Base-by-base conservation (phyloP, 106 monocot species). In the Apostasia ramifera region DNA sequence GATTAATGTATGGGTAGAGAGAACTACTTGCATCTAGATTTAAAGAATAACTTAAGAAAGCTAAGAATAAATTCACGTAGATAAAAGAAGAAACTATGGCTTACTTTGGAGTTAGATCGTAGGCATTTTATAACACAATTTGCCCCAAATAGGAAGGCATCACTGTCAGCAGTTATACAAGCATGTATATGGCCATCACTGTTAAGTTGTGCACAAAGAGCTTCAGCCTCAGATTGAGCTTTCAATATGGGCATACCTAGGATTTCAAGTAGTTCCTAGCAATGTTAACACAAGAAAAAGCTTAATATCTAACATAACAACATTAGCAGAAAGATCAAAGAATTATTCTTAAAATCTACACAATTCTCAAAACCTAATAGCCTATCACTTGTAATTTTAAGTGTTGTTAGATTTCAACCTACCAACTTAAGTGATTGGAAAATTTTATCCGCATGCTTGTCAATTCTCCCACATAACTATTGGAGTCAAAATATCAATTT, bases 111-210 rank as follows among this genome's bases (percentile, higher is more conserved):
- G 58, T 95, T 95, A 42, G 88, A 84, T 40, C 71, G 60, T 49
- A 91, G 68, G 64, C 79, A 66, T 70, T 98, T 98, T 81, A 98
- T 82, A 48, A 98, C 85, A 76, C 89, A 90, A 60, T 70, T 98
- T 58, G 93, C 92, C 66, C 97, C 97, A 81, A 80, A 93, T 9
- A 98, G 92, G 59, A 98, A 90, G 47, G 97, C 85, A 85, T 98
- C 98, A 73, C 93, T 93, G 49, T 98, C 98, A 10, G 98, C 80
- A 26, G 98, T 98, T 55, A 98, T 90, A 47, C 98, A 98, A 76
- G 92, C 92, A 90, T 98, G 90, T 55, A 98, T 92, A 76, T 78
- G 78, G 40, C 98, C 90, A 65, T 90, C 90, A 53, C 42, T 69
- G 60, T 93, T 98, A 49, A 98, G 63, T 71, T 98, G 87, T 41